Base-by-base conservation (phyloP, 2,329 filamentous ascomycete species). In the Beauveria australis region DNA sequence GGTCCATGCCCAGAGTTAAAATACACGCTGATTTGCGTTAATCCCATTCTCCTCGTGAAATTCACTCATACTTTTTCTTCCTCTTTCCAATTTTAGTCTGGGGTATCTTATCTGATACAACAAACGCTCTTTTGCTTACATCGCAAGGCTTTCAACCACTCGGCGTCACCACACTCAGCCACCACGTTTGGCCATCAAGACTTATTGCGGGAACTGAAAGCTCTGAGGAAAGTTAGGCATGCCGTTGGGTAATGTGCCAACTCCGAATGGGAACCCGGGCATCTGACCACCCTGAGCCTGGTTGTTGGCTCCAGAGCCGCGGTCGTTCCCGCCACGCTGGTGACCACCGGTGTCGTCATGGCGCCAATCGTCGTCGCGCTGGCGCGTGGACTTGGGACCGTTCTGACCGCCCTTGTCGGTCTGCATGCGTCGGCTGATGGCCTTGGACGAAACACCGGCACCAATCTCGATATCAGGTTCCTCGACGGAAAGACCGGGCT, bases 391-490 rank as follows among this genome's bases (percentile, higher is more conserved):
- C 68, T 86, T 86, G 56, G 85, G 85, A 3, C 85, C 85, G 67
- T 86, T 82, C 66, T 79, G 79, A 41, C 85, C 85, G 58, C 84
- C 82, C 68, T 85, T 84, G 70, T 88, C 85, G 8, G 85, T 88
- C 73, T 86, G 83, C 83, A 88, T 87, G 41, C 86, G 83, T 19
- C 85, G 79, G 66, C 83, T 86, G 63, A 88, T 88, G 44, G 85
- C 91, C 79, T 99, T 99, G 48, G 92, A 97, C 19, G 92, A 97
- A 16, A 99, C 95, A 60, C 94, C 94, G 19, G 93, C 92, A 58
- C 94, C 94, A 61, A 99, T 99, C 75, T 99, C 94, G 68, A 99
- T 99, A 71, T 99, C 94, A 3, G 94, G 94, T 75, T 99, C 94
- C 72, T 99, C 94, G 28, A 99, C 89, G 7, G 92, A 89, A 76